Conservation (phyloP, 306 rosid genomes). For the Cicer bijugum region DNA sequence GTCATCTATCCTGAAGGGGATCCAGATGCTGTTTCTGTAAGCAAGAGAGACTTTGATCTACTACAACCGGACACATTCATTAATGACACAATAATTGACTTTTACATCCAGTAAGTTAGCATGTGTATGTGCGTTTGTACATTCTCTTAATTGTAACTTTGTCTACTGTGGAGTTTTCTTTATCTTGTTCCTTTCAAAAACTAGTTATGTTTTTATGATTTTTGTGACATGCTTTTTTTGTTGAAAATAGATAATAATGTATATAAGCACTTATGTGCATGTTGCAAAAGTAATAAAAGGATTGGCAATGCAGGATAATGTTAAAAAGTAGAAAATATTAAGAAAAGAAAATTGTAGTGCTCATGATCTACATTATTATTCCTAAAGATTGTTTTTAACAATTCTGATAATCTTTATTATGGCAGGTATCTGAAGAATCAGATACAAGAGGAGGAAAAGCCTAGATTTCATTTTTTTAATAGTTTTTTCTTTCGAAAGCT, state of each 20-base stretch:
- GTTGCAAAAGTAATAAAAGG: conserved; percentile 7
- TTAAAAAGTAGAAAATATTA: conserved; percentile 21
- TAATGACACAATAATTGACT: conserved; percentile 91
- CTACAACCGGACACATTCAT: conserved; percentile 91
- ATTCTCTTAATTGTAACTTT: conserved; percentile 21
- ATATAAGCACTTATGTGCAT: conserved; percentile 22
- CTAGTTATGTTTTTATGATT: not conserved
- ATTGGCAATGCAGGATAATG: conserved; percentile 12
- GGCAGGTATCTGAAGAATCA: conserved; percentile 83
- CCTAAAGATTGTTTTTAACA: conserved; percentile 32
- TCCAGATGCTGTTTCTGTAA: conserved; percentile 85
- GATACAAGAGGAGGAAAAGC: conserved; percentile 68
- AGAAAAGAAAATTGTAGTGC: conserved; percentile 4
- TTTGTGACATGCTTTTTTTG: conserved; percentile 18
- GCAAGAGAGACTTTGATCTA: conserved; percentile 94
- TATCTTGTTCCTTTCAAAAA: not conserved
- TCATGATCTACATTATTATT: conserved; percentile 1
- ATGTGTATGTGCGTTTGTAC: not conserved
- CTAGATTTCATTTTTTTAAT: conserved; percentile 85
- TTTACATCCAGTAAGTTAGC: conserved; percentile 83
- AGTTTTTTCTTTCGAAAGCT: conserved; percentile 96
- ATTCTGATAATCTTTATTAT: conserved; percentile 23
- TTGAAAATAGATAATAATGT: conserved; percentile 19
- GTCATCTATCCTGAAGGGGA: conserved; percentile 93
- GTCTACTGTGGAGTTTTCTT: conserved; percentile 24